phyloP scores from a whole-genome alignment of 208 protist species.

The Blechomonas ayalai region DNA sequence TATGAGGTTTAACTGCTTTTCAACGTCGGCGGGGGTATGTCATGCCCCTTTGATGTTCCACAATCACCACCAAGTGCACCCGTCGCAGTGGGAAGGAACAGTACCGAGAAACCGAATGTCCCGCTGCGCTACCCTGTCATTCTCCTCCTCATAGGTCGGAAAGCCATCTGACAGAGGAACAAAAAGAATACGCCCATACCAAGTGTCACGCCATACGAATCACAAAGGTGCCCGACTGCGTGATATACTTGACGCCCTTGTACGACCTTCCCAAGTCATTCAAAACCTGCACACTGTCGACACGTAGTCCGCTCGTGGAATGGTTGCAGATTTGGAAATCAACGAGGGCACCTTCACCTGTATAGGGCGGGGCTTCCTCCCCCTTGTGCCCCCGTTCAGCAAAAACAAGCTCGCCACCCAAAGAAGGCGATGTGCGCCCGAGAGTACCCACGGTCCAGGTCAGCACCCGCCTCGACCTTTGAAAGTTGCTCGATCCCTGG shows the following conservation, averaged over 20 bases:
- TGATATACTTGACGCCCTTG: slow-evolving; percentile 86
- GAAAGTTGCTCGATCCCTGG: slow-evolving; percentile 66
- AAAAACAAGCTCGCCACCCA: slow-evolving; percentile 68
- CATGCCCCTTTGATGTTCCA: too few species aligned
- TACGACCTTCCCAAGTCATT: slow-evolving; percentile 76
- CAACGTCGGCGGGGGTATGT: too few species aligned
- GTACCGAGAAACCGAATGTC: too few species aligned
- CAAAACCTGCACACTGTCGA: slow-evolving; percentile 78
- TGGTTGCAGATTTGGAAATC: slow-evolving; percentile 71
- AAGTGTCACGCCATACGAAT: slow-evolving; percentile 50
- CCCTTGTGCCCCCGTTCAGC: slow-evolving; percentile 6
- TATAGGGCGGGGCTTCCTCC: slow-evolving; percentile 12
- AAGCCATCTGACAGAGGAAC: slow-evolving; percentile 1
- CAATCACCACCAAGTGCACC: too few species aligned
- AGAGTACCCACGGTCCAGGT: slow-evolving; percentile 80
- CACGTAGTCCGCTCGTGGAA: slow-evolving; percentile 52
- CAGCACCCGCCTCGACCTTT: slow-evolving; percentile 43
- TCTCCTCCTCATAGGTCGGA: background rate
- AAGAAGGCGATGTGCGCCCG: slow-evolving; percentile 34
- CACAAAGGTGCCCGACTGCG: slow-evolving; percentile 69
- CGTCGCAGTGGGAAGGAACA: too few species aligned
- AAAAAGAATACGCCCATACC: slow-evolving; percentile 8
- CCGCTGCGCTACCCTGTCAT: too few species aligned
- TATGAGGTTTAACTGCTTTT: too few species aligned
- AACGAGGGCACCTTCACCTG: slow-evolving; percentile 31